These are phyloP conservation scores for Peribolospora baueri DNA, from an alignment of 768 basidiomycete species.

Conservation along the genomic window DNA sequence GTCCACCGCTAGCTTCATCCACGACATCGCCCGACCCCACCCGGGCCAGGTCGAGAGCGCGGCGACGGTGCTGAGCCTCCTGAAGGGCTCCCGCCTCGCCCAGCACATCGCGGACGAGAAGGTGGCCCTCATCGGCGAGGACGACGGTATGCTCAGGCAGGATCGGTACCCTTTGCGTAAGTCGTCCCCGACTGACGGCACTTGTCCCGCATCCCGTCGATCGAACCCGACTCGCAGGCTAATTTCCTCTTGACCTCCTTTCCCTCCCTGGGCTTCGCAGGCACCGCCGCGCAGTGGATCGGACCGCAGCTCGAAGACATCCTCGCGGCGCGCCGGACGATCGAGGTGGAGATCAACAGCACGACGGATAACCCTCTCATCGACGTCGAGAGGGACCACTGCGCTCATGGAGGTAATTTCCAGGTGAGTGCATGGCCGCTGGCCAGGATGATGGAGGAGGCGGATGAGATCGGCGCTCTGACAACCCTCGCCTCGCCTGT, in stretches of 20 bases:
- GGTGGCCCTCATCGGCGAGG: slow-evolving; percentile 47
- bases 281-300: slow-evolving; percentile 59
- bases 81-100: background rate
- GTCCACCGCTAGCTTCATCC: slow-evolving; percentile 57
- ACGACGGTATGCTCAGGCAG: slow-evolving; percentile 49
- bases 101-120: slow-evolving; percentile 34
- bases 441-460: background rate
- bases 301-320: slow-evolving; percentile 69
- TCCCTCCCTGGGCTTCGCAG: slow-evolving; percentile 17
- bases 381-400: slow-evolving; percentile 34
- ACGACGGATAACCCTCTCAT: slow-evolving; percentile 76
- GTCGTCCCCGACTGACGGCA: background rate
- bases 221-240: too few species aligned
- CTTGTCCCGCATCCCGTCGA: too few species aligned
- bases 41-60: slow-evolving; percentile 64
- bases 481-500: too few species aligned
- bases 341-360: slow-evolving; percentile 57
- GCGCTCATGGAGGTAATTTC: slow-evolving; percentile 38
- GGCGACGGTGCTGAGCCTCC: slow-evolving; percentile 38
- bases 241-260: background rate
- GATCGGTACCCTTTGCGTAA: slow-evolving; percentile 37
- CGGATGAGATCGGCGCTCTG: background rate
- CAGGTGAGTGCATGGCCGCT: slow-evolving; percentile 30
- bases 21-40: slow-evolving; percentile 46
- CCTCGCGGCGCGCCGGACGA: slow-evolving; percentile 34